A percentile compares a stretch with the other conserved stretches of the same genome.
phyloP scores from a whole-genome alignment of 2,329 filamentous ascomycete genomes.

The Epichloe amarillans region DNA sequence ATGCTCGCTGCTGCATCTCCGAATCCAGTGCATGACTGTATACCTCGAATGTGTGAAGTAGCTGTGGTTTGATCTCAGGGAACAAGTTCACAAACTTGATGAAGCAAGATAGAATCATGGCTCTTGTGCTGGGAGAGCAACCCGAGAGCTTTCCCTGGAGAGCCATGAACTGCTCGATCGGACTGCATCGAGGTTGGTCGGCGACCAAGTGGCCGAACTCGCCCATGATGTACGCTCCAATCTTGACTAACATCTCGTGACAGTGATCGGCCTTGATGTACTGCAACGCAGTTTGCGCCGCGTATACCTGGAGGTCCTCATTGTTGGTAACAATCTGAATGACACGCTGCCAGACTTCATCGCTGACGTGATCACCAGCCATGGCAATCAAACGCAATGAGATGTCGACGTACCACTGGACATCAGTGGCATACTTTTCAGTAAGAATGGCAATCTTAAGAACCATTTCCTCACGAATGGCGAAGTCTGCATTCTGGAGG shows the following conservation, averaged over 20 bases:
- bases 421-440: conserved; percentile 95
- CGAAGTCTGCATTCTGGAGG: conserved; percentile 91
- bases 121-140: conserved; percentile 78
- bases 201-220: conserved; percentile 96
- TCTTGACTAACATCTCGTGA: conserved; percentile 95
- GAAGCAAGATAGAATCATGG: conserved; percentile 89
- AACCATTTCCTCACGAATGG: conserved; percentile 98
- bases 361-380: conserved; percentile 95
- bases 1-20: conserved; percentile 90
- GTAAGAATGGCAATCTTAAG: conserved; percentile 97
- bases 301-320: conserved; percentile 93
- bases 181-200: conserved; percentile 81
- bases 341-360: conserved; percentile 97
- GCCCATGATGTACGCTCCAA: conserved; percentile 87
- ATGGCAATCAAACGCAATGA: conserved; percentile 87
- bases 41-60: conserved; percentile 76
- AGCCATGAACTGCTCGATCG: conserved; percentile 92
- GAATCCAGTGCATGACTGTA: conserved; percentile 94
- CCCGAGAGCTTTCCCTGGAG: conserved; percentile 80
- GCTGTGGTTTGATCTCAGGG: conserved; percentile 92
- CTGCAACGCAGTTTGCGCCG: conserved; percentile 81
- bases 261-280: conserved; percentile 89
- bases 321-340: conserved; percentile 99
- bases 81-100: conserved; percentile 98
- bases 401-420: conserved; percentile 99